These are phyloP conservation scores for Fusarium neocosmosporiellum DNA, from an alignment of 2,329 filamentous ascomycete genomes.

Conservation along the genomic window DNA sequence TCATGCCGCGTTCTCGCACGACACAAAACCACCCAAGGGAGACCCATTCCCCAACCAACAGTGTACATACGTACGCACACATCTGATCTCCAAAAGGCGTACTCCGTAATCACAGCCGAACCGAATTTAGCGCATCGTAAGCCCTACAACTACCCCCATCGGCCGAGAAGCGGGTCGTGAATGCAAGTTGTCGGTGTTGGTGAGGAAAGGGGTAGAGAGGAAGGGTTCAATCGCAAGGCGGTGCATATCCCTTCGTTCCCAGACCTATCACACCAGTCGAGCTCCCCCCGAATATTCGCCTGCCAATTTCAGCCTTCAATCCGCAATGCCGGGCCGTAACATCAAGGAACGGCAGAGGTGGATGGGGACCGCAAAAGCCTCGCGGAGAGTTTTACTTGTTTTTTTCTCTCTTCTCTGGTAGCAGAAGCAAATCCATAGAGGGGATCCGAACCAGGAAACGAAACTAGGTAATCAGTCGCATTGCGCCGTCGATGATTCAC, in stretches of 20 bases:
- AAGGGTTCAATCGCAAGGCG: background rate
- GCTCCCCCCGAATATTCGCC: background rate
- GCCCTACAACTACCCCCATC: background rate
- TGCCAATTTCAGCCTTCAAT: background rate
- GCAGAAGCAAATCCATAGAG: conserved; percentile 3
- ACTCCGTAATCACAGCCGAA: conserved; percentile 3
- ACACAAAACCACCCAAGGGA: conserved; percentile 18
- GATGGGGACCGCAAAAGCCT: background rate
- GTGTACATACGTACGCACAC: background rate
- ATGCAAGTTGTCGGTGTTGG: background rate
- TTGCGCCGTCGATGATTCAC: conserved; percentile 4
- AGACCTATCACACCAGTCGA: background rate
- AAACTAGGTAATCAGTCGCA: conserved; percentile 3
- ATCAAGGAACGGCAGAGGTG: background rate
- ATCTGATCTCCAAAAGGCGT: background rate
- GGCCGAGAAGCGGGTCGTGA: background rate
- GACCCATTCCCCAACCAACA: background rate
- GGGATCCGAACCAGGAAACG: background rate
- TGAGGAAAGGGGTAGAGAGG: background rate
- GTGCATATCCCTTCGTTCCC: background rate
- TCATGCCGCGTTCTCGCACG: conserved; percentile 20
- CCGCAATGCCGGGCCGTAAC: background rate
- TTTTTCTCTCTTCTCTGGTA: conserved; percentile 24
- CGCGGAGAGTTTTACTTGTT: conserved; percentile 17
- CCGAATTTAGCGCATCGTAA: conserved; percentile 1